Evolutionary conservation across 495 filamentous ascomycete genomes (phyloP), one percentile per base, ranked within the genome.

Genomic region (Darksidea phi): DNA sequence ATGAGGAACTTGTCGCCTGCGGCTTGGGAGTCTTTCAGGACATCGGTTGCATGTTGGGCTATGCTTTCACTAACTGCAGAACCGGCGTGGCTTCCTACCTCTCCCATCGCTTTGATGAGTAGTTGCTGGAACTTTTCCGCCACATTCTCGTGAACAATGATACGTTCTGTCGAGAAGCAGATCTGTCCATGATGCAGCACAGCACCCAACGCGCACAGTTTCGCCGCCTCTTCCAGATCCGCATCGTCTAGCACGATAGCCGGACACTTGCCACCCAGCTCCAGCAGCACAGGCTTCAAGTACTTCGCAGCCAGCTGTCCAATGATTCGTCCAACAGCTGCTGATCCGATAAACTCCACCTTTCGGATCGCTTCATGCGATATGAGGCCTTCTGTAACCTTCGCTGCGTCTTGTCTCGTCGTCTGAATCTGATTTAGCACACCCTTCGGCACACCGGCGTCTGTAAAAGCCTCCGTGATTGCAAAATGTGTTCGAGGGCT

Each of bases 131-230:
- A 64, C 34, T 57, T 17, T 49, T 67, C 47, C 15, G 25, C 37
- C 15, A 60, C 59, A 25, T 28, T 50, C 53, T 54, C 18, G 45
- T 62, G 56, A n/a, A 74, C 71, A 34, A 74, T 68, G 42, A 74
- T 69, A 4, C 70, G 68, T 25, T 74, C 71, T 0, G 71, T 74
- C 5, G 68, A 71, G 37, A 74, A 69, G 64, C 71, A 74, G n/a
- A 74, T 71, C 59, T 74, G 70, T 13, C 71, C 71, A 45, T 71
- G 68, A 52, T 74, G 63, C 57, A 71, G n/a, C n/a, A 67, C 59
- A 25, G 70, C 68, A 23, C 70, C 71, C 37, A 71, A 53, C 1
- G 67, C 70, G 53, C 67, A 67, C 43, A 67, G 20, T 13, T 56
- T 57, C 21, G 66, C 71, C 7, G 71, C 70, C 36, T 69, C 54